Evolutionary conservation across 257 asterid genomes (phyloP).

Genomic region (Osmanthus fragrans): DNA sequence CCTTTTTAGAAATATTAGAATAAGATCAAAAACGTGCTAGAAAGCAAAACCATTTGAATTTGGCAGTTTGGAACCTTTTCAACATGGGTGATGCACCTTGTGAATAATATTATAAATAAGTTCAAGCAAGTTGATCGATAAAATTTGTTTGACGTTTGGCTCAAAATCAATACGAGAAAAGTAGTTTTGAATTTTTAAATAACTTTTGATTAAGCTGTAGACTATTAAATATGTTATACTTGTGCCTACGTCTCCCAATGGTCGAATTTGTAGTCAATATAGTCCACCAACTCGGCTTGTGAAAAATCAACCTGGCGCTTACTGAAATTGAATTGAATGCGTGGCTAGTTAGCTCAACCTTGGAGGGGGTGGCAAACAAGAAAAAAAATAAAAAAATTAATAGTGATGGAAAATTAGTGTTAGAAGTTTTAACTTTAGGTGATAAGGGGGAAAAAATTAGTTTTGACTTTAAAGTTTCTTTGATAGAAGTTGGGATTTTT

Average conservation of each 20-base stretch:
- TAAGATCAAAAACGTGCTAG: neutral
- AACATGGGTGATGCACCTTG: neutral
- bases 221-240: neutral
- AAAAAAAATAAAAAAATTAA: too few relatives aligned
- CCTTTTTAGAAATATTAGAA: neutral
- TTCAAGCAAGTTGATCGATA: neutral
- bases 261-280: neutral
- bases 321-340: neutral
- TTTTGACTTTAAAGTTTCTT: too few relatives aligned
- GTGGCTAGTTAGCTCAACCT: neutral
- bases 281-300: neutral
- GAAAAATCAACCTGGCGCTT: neutral
- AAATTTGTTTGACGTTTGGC: neutral
- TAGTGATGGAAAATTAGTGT: too few relatives aligned
- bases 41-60: neutral
- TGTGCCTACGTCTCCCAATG: neutral
- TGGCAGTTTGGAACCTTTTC: neutral
- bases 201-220: neutral
- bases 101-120: neutral
- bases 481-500: too few relatives aligned
- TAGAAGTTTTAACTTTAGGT: too few relatives aligned
- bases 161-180: neutral
- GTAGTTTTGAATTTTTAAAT: neutral
- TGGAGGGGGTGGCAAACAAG: too few relatives aligned
- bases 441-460: too few relatives aligned